Percentiles rank a stretch among this genome's conserved stretches.
Evolutionary conservation across 108 stramenopile genomes (phyloP).

Genomic region (Halocafeteria seosinensis): DNA sequence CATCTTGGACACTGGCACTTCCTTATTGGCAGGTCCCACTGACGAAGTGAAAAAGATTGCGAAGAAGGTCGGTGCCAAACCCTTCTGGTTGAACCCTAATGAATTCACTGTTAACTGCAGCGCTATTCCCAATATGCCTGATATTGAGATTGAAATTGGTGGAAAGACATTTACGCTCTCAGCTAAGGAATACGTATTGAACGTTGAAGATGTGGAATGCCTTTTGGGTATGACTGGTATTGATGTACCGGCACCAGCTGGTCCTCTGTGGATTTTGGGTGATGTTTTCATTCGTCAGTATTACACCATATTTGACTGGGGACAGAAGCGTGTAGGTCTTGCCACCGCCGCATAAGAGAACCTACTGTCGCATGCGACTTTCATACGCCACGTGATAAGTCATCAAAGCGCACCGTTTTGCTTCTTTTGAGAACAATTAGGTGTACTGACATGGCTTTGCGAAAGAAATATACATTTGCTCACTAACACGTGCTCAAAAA

Average conservation of each 20-base stretch:
- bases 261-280: conserved; percentile 81
- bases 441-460: too few species aligned
- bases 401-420: too few species aligned
- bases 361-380: neutral
- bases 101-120: conserved; percentile 70
- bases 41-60: conserved; percentile 52
- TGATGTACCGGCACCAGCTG: conserved; percentile 51
- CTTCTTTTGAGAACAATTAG: too few species aligned
- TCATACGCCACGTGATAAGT: too few species aligned
- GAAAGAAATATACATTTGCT: too few species aligned
- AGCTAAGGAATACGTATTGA: conserved; percentile 39
- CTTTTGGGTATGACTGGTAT: conserved; percentile 78
- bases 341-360: neutral
- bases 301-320: conserved; percentile 71
- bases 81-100: conserved; percentile 50
- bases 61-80: conserved; percentile 55
- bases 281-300: conserved; percentile 87
- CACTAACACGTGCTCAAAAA: too few species aligned
- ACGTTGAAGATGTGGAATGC: conserved; percentile 48
- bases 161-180: conserved; percentile 58
- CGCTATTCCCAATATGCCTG: conserved; percentile 29
- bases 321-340: neutral
- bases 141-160: conserved; percentile 18
- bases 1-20: conserved; percentile 88
- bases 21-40: conserved; percentile 66